Evolutionary conservation across 2,329 filamentous ascomycete genomes (phyloP), one percentile per base, ranked within the genome.

Genomic region (Exophiala sp.): DNA sequence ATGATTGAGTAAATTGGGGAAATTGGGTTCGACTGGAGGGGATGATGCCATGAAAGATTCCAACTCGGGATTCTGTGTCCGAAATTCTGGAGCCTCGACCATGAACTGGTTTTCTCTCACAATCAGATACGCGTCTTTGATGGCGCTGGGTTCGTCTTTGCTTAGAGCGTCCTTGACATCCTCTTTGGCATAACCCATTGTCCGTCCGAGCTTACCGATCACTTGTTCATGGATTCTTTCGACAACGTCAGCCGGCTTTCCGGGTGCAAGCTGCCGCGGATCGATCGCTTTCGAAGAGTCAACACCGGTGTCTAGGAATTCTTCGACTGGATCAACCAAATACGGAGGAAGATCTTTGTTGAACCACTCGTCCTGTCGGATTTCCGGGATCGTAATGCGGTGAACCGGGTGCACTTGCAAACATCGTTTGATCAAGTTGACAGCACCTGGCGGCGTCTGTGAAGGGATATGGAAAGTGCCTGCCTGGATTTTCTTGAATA

Each of bases 71-170:
- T 71, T 76, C 47, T 75, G 73, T 38, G 75, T 73, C 52, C 74
- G 72, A 35, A 78, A 77, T 54, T 84, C 73, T n/a, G 79, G 75
- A 52, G 83, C 79, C 82, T 54, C 59, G 18, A 52, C 49, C 91
- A 97, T 97, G 69, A 97, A 82, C 71, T 96, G 94, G 69, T 97
- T 97, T 72, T 99, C 94, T 49, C 92, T 85, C 21, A 99, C 90
- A 69, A 99, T 99, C 73, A 96, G 86, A 74, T 97, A 99, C 1
- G 94, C 94, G 72, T 99, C 94, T 74, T 99, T 99, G 78, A 99
- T 96, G 9, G 94, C 91, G 54, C 91, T 97, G 10, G 94, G 94
- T 69, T 99, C 94, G 49, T 94, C 85, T 52, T 90, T 91, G 65
- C 88, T 87, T 59, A 99, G 77, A 18, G 94, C 92, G 71, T 97